Base-by-base conservation (phyloP, 371 early-diverging fungal genomes). In the Mucor plumbeus region DNA sequence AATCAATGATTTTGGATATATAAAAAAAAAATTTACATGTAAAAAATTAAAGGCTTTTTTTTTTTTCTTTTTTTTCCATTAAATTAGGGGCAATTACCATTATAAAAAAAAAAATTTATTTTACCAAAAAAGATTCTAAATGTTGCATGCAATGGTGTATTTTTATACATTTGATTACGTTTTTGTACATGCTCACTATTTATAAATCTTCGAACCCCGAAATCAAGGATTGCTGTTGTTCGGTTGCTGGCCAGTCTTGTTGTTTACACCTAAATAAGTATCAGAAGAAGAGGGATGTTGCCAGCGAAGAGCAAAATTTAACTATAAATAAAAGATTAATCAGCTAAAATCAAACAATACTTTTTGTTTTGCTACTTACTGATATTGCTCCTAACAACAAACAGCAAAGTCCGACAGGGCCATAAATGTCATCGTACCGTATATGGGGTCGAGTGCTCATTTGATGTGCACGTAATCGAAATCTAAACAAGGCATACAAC, bases 391-490 rank as follows among this genome's bases (percentile, higher is more conserved):
- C 75, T 9, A 79, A 48, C 14, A 79, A 33, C 7, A 79, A 54
- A 34, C 62, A 53, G 47, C 75, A 75, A 21, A 79, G 67, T 34
- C 75, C 80, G 31, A 74, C 63, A 40, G 80, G 80, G 0, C 80
- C 80, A 54, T 69, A 79, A 2, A 77, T 41, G 64, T 79, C 80
- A 63, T 79, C 80, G 40, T 79, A 79, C 6, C 80, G 61, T 10
- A 73, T 15, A 53, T 61, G 40, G 7, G 77, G 77, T n/a, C 61
- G 53, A 19, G 69, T 79, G 26, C 54, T 57, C n/a, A 79, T 72
- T 57, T 77, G 80, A 67, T 73, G 60, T 4, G 77, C 75, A n/a
- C 80, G 68, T 44, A 67, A 77, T 39, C 77, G 70, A 63, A 67
- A 71, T 54, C 80, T 57, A 13, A 70, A 54, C 44, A 69, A 75